phyloP scores from a whole-genome alignment of 2,329 filamentous ascomycete genomes.

The Penicillium decumbens region DNA sequence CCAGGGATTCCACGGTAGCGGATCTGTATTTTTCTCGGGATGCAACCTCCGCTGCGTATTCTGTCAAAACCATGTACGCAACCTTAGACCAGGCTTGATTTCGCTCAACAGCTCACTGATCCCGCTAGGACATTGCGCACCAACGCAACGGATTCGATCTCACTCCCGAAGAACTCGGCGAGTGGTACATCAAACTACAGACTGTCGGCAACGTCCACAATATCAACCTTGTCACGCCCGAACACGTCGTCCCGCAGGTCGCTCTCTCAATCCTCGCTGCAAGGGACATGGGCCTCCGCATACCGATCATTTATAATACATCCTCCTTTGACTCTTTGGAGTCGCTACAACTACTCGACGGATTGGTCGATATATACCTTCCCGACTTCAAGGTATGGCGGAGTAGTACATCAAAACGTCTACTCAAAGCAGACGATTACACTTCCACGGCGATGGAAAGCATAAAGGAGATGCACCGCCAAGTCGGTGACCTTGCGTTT shows the following conservation, averaged over 20 bases:
- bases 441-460: conserved; percentile 67
- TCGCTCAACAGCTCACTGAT: background rate
- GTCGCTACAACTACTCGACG: conserved; percentile 68
- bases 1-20: conserved; percentile 74
- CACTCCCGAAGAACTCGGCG: conserved; percentile 70
- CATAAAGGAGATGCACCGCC: conserved; percentile 71
- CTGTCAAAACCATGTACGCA: conserved; percentile 64
- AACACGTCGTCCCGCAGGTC: conserved; percentile 82
- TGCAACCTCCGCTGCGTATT: conserved; percentile 69
- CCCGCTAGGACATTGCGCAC: conserved; percentile 64
- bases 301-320: conserved; percentile 82
- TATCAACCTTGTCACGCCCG: conserved; percentile 81
- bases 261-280: conserved; percentile 71
- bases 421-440: conserved; percentile 77
- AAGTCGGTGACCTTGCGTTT: conserved; percentile 80
- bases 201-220: conserved; percentile 78
- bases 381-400: conserved; percentile 85
- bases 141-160: conserved; percentile 75
- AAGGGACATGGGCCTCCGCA: conserved; percentile 60
- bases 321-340: conserved; percentile 73
- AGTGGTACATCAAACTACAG: conserved; percentile 81
- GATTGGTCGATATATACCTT: conserved; percentile 80
- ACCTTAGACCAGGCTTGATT: background rate
- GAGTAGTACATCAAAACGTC: conserved; percentile 58
- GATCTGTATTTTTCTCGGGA: conserved; percentile 75